A percentile compares a stretch with the other conserved stretches of the same genome.
Conservation (phyloP, 208 protist genomes). For the Trypanosoma cruzi region DNA sequence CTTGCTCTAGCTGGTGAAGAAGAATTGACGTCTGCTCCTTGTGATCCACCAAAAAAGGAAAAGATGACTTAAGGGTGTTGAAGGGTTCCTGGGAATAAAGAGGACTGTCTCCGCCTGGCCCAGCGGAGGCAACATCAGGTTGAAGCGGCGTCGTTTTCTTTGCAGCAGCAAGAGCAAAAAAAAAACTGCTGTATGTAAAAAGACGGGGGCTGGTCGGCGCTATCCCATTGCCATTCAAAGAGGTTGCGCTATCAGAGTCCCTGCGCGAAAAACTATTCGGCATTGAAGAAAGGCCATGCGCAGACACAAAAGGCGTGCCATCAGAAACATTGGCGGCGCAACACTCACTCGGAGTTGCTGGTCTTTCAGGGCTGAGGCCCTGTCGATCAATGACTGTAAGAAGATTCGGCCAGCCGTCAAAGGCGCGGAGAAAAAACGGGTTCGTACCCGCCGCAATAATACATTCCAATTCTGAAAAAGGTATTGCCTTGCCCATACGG, state of each 20-base stretch:
- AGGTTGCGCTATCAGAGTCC: background rate
- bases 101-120: background rate
- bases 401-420: slow-evolving; percentile 71
- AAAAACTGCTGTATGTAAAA: slow-evolving; percentile 31
- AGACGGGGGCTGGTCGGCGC: background rate
- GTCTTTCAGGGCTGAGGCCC: slow-evolving; percentile 24
- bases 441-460: slow-evolving; percentile 81
- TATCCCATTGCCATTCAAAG: background rate
- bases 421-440: slow-evolving; percentile 79
- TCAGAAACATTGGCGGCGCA: background rate
- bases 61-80: slow-evolving; percentile 76
- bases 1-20: slow-evolving; percentile 66
- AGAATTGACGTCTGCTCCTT: slow-evolving; percentile 57
- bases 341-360: background rate
- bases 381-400: slow-evolving; percentile 71
- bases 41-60: slow-evolving; percentile 76
- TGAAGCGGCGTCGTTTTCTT: background rate
- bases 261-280: background rate
- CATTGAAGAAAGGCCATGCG: background rate
- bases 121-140: background rate
- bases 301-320: background rate
- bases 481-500: slow-evolving; percentile 68
- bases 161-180: slow-evolving; percentile 18
- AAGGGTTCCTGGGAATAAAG: slow-evolving; percentile 40
- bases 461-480: slow-evolving; percentile 48